phyloP scores from a whole-genome alignment of 169 alveolate genomes.

The Neospora caninum region DNA sequence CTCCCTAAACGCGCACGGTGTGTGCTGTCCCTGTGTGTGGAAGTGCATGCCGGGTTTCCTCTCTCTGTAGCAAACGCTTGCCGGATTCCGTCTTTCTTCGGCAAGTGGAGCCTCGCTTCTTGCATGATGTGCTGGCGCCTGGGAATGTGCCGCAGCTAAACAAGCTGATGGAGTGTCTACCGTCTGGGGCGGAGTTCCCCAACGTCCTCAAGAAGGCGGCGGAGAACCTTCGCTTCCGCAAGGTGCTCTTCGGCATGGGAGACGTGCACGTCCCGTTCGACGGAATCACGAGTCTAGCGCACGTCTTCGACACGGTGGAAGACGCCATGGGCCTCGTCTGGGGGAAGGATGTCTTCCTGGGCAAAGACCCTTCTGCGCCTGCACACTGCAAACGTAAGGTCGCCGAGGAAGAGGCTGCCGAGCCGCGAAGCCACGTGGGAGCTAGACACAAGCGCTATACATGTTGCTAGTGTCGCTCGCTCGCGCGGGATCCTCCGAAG shows the following conservation, averaged over 20 bases:
- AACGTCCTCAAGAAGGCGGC: background rate
- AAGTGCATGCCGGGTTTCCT: background rate
- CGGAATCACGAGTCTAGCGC: background rate
- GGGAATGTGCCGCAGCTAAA: background rate
- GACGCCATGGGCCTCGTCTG: constrained; percentile 43
- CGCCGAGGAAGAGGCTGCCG: background rate
- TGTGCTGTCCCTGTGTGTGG: no score
- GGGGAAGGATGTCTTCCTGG: constrained; percentile 33
- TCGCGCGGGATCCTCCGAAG: no score
- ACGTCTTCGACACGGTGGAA: constrained; percentile 33
- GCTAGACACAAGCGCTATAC: background rate
- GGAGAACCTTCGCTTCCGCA: background rate
- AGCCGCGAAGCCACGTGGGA: background rate
- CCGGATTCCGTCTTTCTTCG: no score
- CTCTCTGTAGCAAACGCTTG: background rate
- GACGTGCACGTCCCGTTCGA: constrained; percentile 38
- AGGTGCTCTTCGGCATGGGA: constrained; percentile 13
- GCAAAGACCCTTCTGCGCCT: background rate
- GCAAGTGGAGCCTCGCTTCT: no score
- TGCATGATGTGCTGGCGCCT: no score
- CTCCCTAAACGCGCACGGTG: no score
- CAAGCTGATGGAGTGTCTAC: background rate
- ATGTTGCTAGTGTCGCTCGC: no score
- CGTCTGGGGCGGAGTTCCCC: constrained; percentile 42
- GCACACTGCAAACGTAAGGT: background rate